Evolutionary conservation across 169 alveolate genomes (phyloP).

Genomic region (Eimeria brunetti): DNA sequence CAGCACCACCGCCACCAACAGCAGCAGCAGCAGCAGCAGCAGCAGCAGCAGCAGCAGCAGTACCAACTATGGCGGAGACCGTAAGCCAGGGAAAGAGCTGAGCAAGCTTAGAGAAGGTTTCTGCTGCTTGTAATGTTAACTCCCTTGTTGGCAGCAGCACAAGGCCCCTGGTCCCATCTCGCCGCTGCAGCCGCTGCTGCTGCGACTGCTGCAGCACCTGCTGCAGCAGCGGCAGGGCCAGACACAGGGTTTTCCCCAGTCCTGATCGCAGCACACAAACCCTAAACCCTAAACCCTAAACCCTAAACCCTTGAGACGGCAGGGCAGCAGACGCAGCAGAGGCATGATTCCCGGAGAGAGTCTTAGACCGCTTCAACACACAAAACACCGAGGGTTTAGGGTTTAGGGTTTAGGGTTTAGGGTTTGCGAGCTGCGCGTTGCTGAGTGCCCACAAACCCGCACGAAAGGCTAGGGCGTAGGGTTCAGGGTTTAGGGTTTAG

Average conservation of each 20-base stretch:
- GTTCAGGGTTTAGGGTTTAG: background rate
- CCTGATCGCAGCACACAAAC: background rate
- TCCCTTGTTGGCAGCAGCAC: conserved; percentile 94
- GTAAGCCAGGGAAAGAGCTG: conserved; percentile 87
- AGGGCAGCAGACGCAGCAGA: background rate
- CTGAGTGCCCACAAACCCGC: too few relatives aligned
- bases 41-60: conserved; percentile 15
- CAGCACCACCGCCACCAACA: background rate
- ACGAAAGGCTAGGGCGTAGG: background rate
- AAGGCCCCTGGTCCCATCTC: conserved; percentile 88
- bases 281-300: conserved; percentile 6
- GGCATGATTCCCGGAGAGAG: background rate
- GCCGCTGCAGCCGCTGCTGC: conserved; percentile 84
- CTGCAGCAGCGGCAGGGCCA: conserved; percentile 90
- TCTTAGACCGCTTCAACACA: conserved; percentile 86
- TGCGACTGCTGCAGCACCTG: conserved; percentile 78
- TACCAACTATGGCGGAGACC: conserved; percentile 85
- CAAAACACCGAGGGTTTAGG: conserved; percentile 85
- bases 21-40: background rate
- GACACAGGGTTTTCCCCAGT: conserved; percentile 98
- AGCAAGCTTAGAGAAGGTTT: conserved; percentile 80
- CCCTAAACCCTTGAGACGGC: background rate
- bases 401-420: background rate
- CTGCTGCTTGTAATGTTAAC: conserved; percentile 90
- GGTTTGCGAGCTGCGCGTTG: too few relatives aligned